phyloP scores from a whole-genome alignment of 768 basidiomycete species.

The Tylopilus sp. region DNA sequence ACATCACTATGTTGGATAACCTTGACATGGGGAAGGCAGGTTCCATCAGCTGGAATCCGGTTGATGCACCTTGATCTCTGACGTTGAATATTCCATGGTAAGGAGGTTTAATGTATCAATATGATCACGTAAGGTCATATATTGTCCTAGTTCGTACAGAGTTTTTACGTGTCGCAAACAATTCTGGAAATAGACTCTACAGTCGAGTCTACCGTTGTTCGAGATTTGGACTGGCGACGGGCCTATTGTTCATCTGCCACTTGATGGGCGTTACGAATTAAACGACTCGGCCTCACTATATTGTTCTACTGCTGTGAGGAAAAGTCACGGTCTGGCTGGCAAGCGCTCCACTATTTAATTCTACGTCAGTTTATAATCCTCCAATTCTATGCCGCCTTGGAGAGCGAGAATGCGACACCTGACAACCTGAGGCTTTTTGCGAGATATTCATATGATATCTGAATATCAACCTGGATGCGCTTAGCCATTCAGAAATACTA shows the following conservation, averaged over 20 bases:
- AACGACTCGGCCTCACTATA: too few species aligned
- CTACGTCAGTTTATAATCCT: too few species aligned
- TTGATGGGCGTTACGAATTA: too few species aligned
- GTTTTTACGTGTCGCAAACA: not conserved
- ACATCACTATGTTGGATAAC: slow-evolving; percentile 61
- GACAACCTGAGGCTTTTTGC: too few species aligned
- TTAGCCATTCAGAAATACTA: too few species aligned
- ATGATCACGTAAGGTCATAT: not conserved
- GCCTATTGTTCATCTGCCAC: not conserved
- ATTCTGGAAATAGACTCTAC: not conserved
- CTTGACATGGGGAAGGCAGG: slow-evolving; percentile 74
- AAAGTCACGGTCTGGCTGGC: too few species aligned
- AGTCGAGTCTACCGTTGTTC: not conserved
- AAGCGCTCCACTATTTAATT: too few species aligned
- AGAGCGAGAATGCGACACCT: too few species aligned
- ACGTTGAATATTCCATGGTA: slow-evolving; percentile 12
- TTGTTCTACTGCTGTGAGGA: too few species aligned
- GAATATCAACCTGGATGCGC: too few species aligned
- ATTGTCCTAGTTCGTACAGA: not conserved
- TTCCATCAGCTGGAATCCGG: slow-evolving; percentile 82
- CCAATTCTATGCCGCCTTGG: too few species aligned
- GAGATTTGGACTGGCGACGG: not conserved
- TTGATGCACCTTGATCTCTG: slow-evolving; percentile 41
- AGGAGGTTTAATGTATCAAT: not conserved
- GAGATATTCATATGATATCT: too few species aligned